A percentile compares a stretch with the other conserved stretches of the same genome.
Evolutionary conservation across 306 rosid species (phyloP).

Genomic region (Amphicarpaea edgeworthii): DNA sequence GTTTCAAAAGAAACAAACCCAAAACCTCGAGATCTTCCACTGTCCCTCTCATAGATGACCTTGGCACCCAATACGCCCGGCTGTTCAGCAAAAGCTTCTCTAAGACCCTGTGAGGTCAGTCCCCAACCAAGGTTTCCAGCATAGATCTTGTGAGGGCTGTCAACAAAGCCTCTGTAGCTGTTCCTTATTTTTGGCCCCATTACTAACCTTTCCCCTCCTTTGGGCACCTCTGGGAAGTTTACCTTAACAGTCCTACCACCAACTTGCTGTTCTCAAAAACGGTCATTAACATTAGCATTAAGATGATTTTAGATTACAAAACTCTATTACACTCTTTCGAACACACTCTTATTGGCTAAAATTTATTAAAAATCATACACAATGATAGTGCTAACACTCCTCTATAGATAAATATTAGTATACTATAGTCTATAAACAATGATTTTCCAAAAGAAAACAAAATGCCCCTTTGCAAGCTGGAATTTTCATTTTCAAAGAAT

Average conservation of each 20-base stretch:
- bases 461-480: slow-evolving; percentile 5
- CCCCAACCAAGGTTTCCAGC: slow-evolving; percentile 97
- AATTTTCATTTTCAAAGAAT: neutral
- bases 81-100: slow-evolving; percentile 78
- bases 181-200: slow-evolving; percentile 65
- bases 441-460: slow-evolving; percentile 20
- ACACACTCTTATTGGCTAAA: too few relatives aligned
- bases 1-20: slow-evolving; percentile 89
- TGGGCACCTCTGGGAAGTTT: slow-evolving; percentile 94
- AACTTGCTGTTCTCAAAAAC: slow-evolving; percentile 68
- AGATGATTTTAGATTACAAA: slow-evolving; percentile 26
- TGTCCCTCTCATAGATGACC: slow-evolving; percentile 78
- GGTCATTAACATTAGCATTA: slow-evolving; percentile 34
- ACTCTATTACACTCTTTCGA: neutral
- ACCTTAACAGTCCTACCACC: slow-evolving; percentile 84
- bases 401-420: too few relatives aligned
- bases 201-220: slow-evolving; percentile 89
- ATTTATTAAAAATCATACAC: too few relatives aligned
- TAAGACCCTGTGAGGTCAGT: slow-evolving; percentile 74
- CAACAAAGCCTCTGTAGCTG: slow-evolving; percentile 68
- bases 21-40: slow-evolving; percentile 84
- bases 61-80: slow-evolving; percentile 89
- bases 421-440: neutral
- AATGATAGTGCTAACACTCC: too few relatives aligned
- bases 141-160: slow-evolving; percentile 88